Conservation (phyloP, 2,329 filamentous ascomycete genomes). For the Epichloe coenophiala region DNA sequence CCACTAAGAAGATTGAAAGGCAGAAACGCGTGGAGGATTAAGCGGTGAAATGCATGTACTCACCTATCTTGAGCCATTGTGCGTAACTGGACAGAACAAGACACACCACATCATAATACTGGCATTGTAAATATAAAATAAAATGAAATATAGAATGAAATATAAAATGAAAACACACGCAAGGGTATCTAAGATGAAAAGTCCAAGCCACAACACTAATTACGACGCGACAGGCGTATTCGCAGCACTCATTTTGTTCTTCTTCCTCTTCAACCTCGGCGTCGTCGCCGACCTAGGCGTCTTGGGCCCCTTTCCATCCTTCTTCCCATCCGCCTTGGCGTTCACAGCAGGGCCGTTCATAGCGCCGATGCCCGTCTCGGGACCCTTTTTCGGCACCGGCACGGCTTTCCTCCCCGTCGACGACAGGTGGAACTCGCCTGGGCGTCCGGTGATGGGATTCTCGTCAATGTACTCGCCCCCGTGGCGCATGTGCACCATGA, state of each 20-base stretch:
- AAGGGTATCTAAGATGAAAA: neutral
- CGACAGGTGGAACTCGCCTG: constrained; percentile 51
- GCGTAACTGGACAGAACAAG: neutral
- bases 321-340: constrained; percentile 31
- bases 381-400: constrained; percentile 17
- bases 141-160: neutral
- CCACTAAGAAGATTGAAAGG: no score
- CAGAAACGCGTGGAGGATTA: no score
- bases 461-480: constrained; percentile 55
- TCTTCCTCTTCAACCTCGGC: constrained; percentile 32
- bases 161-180: neutral
- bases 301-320: constrained; percentile 33
- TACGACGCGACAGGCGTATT: constrained; percentile 19
- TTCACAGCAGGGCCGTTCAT: constrained; percentile 23
- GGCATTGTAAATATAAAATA: neutral
- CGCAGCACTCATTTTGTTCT: constrained; percentile 30
- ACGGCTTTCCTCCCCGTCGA: constrained; percentile 42
- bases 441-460: constrained; percentile 52
- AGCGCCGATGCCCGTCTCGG: constrained; percentile 20
- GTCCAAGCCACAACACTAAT: neutral
- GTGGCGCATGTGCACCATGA: constrained; percentile 42
- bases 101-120: neutral
- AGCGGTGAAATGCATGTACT: no score
- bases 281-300: constrained; percentile 27
- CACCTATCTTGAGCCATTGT: no score